Percentiles rank a stretch among this genome's conserved stretches.
Evolutionary conservation across 352 stramenopile species (phyloP).

Genomic region (Phytopythium chamaehyphon): DNA sequence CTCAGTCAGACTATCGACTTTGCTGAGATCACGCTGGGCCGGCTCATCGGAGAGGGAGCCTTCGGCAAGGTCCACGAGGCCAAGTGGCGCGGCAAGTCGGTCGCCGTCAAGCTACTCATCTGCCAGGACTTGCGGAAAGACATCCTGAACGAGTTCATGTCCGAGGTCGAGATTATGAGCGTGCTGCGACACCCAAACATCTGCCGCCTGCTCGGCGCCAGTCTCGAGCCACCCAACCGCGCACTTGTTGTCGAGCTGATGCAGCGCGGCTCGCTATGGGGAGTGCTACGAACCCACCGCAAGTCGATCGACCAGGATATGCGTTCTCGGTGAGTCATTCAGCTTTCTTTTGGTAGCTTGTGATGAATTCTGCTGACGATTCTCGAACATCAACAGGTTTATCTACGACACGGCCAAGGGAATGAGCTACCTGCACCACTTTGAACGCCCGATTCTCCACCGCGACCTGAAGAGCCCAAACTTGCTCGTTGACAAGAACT

Average conservation of each 20-base stretch:
- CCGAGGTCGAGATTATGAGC: slow-evolving; percentile 84
- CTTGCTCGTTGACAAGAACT: slow-evolving; percentile 80
- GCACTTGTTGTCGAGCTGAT: slow-evolving; percentile 95
- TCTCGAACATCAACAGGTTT: slow-evolving; percentile 35
- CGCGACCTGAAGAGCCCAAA: slow-evolving; percentile 90
- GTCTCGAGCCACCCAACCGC: slow-evolving; percentile 89
- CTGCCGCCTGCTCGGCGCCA: slow-evolving; percentile 94
- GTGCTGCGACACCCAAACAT: slow-evolving; percentile 96
- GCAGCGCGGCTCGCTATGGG: slow-evolving; percentile 91
- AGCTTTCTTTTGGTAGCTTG: too few species aligned
- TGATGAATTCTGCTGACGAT: too few species aligned
- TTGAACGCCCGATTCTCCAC: slow-evolving; percentile 84
- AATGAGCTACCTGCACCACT: slow-evolving; percentile 88
- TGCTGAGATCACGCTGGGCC: slow-evolving; percentile 44
- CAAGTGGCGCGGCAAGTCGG: slow-evolving; percentile 45
- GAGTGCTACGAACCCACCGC: slow-evolving; percentile 73
- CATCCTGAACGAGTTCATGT: slow-evolving; percentile 72
- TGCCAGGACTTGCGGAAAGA: slow-evolving; percentile 63
- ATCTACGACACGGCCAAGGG: slow-evolving; percentile 69
- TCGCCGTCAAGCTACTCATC: slow-evolving; percentile 78
- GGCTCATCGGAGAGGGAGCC: slow-evolving; percentile 69
- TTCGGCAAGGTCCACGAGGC: slow-evolving; percentile 78
- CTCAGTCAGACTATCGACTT: slow-evolving; percentile 46
- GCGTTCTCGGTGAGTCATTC: slow-evolving; percentile 11
- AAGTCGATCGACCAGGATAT: slow-evolving; percentile 33